Base-by-base conservation (phyloP, 768 basidiomycete species). In the Boletus tylopilopsis region DNA sequence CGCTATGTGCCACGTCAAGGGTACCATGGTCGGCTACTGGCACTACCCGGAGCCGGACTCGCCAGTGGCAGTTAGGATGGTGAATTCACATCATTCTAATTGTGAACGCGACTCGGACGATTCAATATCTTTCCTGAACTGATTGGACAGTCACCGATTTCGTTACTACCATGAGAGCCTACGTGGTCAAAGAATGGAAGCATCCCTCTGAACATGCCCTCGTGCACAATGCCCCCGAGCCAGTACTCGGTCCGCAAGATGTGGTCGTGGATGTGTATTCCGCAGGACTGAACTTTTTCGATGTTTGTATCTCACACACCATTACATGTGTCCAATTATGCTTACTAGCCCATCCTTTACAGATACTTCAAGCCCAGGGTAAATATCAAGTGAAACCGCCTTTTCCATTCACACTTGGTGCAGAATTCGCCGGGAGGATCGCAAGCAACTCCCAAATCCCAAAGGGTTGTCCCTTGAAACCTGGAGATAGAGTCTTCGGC, bases 401-500 rank as follows among this genome's bases (percentile, higher is more conserved):
- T 0, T 75, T 91, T 33, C 94, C 94, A 0, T 96, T 94, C 69
- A 76, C 82, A 6, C 78, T 94, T 6, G 94, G 94, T 15, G 74
- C 80, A 32, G 90, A 99, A 67, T 89, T 97, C 60, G 81, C 93
- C 4, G 95, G 95, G 0, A 76, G 70, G 48, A 83, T 98, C 51
- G 74, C 87, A 8, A 53, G 61, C 15, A 67, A 76, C 53, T 91
- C 89, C 4, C 86, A 84, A 21, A 84, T 95, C 21, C 94, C 94
- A 4, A 63, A 76, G 24, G 87, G 83, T 7, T 95, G 91, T 63
- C 76, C 78, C 0, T 89, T 84, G 60, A 82, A 84, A 61, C 80
- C 76, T 3, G 95, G 95, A 4, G 90, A 96, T 54, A 74, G 90
- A 35, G 89, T 99, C 0, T 95, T 96, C 57, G 94, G 95, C 6